Percentiles rank a stretch among this genome's conserved stretches.
These are phyloP conservation scores for Phytophthora multivora DNA, from an alignment of 352 stramenopile genomes.

Conservation along the genomic window DNA sequence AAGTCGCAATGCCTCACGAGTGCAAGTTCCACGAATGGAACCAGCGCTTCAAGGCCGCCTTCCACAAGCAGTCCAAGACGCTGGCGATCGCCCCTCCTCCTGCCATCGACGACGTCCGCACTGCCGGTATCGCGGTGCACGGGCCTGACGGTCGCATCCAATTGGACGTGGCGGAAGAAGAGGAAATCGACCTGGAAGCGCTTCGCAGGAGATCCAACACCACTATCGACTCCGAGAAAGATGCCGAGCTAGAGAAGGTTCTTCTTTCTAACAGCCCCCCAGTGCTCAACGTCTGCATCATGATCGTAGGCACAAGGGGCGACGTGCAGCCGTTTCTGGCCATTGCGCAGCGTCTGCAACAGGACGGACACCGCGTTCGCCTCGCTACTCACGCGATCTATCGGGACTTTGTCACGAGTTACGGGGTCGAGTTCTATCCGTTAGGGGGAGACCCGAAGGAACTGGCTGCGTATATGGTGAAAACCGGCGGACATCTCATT, in stretches of 20 bases:
- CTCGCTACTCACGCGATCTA: conserved; percentile 92
- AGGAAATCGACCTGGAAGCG: conserved; percentile 35
- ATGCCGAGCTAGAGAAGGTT: not conserved
- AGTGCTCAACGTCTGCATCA: conserved; percentile 65
- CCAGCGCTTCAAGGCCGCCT: conserved; percentile 20
- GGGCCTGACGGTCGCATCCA: conserved; percentile 30
- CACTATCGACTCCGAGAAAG: conserved; percentile 17
- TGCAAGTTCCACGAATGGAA: conserved; percentile 39
- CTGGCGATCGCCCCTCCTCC: conserved; percentile 1
- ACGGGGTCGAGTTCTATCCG: conserved; percentile 78
- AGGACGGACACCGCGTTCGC: conserved; percentile 87
- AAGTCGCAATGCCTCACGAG: conserved; percentile 19
- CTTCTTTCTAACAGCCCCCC: conserved; percentile 14
- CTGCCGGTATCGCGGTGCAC: conserved; percentile 34
- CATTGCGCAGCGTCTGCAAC: conserved; percentile 74
- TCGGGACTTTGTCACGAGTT: conserved; percentile 70
- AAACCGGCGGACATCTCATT: conserved; percentile 74
- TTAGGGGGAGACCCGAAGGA: conserved; percentile 71
- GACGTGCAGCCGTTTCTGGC: conserved; percentile 75
- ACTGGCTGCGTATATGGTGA: conserved; percentile 90
- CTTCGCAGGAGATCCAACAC: conserved; percentile 13
- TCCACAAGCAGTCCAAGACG: conserved; percentile 23
- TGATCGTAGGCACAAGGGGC: conserved; percentile 79
- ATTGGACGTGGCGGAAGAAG: conserved; percentile 33
- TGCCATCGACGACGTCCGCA: conserved; percentile 20